These are phyloP conservation scores for Styphnolobium japonicum DNA, from an alignment of 306 rosid genomes.

Conservation along the genomic window DNA sequence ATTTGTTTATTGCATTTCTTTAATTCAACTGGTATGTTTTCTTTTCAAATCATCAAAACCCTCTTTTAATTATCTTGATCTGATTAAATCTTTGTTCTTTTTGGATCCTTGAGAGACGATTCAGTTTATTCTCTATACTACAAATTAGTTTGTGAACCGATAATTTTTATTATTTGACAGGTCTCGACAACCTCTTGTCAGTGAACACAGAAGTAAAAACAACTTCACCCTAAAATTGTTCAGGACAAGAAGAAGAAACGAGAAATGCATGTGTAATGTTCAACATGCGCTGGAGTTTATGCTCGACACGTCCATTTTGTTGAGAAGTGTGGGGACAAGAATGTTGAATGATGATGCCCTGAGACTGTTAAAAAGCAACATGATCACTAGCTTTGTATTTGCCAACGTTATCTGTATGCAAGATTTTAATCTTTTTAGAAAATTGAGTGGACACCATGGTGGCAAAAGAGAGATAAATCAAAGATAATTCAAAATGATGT, in stretches of 20 bases:
- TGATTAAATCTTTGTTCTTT: no score
- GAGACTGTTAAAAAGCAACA: neutral
- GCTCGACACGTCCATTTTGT: neutral
- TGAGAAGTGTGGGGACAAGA: neutral
- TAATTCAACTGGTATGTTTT: no score
- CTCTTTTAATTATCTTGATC: no score
- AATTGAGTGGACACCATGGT: neutral
- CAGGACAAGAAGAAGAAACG: neutral
- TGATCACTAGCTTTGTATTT: neutral
- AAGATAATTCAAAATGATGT: neutral
- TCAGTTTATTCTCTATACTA: no score
- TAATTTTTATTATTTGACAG: no score
- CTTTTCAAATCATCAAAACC: no score
- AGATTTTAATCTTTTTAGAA: neutral
- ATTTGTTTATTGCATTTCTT: no score
- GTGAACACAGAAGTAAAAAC: neutral
- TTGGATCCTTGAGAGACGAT: no score
- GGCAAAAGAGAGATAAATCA: neutral
- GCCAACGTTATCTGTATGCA: neutral
- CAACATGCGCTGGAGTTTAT: neutral
- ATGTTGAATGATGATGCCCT: neutral
- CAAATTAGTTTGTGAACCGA: no score
- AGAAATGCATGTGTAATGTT: neutral
- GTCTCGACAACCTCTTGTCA: no score
- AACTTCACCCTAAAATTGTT: neutral